Evolutionary conservation across 495 filamentous ascomycete genomes (phyloP).

Genomic region (Neurospora intermedia): DNA sequence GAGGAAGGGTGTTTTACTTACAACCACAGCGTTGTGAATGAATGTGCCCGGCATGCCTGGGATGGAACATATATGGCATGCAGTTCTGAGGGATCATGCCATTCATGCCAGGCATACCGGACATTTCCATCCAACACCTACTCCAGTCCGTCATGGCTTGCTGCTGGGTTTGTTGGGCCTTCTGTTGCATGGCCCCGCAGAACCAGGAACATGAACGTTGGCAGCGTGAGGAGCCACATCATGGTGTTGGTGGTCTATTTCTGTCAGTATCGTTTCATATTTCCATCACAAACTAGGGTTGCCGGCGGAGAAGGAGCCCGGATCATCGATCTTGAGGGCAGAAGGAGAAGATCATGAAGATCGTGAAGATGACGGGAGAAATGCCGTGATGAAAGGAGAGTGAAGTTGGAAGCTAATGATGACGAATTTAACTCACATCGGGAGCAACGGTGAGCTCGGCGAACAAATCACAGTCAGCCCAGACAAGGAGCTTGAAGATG

Average conservation of each 20-base stretch:
- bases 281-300: background rate
- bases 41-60: constrained; percentile 20
- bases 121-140: constrained; percentile 23
- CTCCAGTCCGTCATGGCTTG: constrained; percentile 21
- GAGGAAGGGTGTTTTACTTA: no score
- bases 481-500: constrained; percentile 42
- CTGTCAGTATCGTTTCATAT: background rate
- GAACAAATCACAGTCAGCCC: constrained; percentile 44
- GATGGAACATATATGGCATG: constrained; percentile 15
- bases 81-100: constrained; percentile 24
- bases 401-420: background rate
- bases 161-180: constrained; percentile 28
- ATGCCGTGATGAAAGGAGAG: background rate
- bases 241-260: background rate
- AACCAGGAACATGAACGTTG: background rate
- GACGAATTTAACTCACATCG: constrained; percentile 16
- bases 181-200: constrained; percentile 36
- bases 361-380: background rate
- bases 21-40: no score
- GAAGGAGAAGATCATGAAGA: background rate
- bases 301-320: background rate
- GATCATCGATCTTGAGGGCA: background rate
- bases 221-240: background rate
- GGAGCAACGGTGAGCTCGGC: constrained; percentile 44
- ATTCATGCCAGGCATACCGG: constrained; percentile 29